Evolutionary conservation across 805 yeast species (phyloP), one percentile per base, ranked within the genome.

Genomic region (Candida pseudofarinosa): DNA sequence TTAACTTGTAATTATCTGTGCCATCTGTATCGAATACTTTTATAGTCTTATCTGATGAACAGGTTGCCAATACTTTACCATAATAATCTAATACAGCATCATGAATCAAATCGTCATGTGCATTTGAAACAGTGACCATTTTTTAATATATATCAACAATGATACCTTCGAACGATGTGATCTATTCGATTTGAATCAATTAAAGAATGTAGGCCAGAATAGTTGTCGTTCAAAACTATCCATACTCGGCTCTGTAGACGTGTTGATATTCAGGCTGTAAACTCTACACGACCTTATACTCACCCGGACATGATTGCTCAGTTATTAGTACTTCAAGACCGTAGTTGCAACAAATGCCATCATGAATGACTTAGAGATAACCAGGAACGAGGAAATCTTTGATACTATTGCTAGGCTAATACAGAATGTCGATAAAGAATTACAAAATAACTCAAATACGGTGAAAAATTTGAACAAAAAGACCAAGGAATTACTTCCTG

Each of bases 31-130:
- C 96, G 63, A 88, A 93, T 44, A 93, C 83, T 69, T 90, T 88
- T 69, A 91, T 85, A n/a, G 96, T 85, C 60, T 88, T 88, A 70
- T 93, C 99, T 3, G 96, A 87, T 3, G 97, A 89, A 59, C 96
- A 88, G 2, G 98, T 91, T 40, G 99, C 99, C 46, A 93, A 74
- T 51, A 96, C 77, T 62, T 88, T 89, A 19, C 99, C 99, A 62
- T 93, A 93, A 73, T 91, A 93, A 63, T 93, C 99, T 58, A 93
- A 77, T 41, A 88, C 96, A 14, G 98, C 99, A 60, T 93, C 99
- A 65, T 93, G 99, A 56, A 89, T 88, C 58, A 88, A 71, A 65
- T 89, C 97, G 51, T 85, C 88, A 64, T 90, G 97, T 19, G 95
- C 93, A 65, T 89, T 88, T 26, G 86, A 83, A 62, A 90, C 85